phyloP scores from a whole-genome alignment of 345 rosid genomes.

The Brassica nigra region DNA sequence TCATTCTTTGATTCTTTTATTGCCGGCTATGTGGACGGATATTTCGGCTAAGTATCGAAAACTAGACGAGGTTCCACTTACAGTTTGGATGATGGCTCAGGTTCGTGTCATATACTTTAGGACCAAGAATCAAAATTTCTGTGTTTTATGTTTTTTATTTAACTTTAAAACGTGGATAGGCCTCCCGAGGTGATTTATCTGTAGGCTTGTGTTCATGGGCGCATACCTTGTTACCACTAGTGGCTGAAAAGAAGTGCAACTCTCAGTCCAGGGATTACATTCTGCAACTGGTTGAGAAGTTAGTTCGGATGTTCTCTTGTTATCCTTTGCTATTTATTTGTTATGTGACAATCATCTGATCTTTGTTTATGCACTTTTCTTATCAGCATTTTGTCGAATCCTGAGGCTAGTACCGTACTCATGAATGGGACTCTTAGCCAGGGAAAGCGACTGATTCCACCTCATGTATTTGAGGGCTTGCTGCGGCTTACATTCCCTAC shows the following conservation, averaged over 20 bases:
- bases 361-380: background rate
- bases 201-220: conserved; percentile 60
- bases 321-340: background rate
- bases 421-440: background rate
- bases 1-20: background rate
- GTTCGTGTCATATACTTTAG: background rate
- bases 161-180: conserved; percentile 42
- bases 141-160: conserved; percentile 11
- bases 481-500: background rate
- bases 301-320: background rate
- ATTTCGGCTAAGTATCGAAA: background rate
- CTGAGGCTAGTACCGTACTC: background rate
- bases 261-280: conserved; percentile 63
- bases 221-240: conserved; percentile 52
- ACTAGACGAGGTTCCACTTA: background rate
- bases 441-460: background rate
- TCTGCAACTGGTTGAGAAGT: conserved; percentile 56
- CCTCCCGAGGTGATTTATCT: conserved; percentile 54
- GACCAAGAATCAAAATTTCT: background rate
- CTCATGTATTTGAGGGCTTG: background rate
- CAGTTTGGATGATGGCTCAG: conserved; percentile 11
- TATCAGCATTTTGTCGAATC: conserved; percentile 1
- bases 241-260: conserved; percentile 47
- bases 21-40: background rate
- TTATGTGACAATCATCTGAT: background rate